Conservation (phyloP, 148 eudicot species). For the Silene conica region DNA sequence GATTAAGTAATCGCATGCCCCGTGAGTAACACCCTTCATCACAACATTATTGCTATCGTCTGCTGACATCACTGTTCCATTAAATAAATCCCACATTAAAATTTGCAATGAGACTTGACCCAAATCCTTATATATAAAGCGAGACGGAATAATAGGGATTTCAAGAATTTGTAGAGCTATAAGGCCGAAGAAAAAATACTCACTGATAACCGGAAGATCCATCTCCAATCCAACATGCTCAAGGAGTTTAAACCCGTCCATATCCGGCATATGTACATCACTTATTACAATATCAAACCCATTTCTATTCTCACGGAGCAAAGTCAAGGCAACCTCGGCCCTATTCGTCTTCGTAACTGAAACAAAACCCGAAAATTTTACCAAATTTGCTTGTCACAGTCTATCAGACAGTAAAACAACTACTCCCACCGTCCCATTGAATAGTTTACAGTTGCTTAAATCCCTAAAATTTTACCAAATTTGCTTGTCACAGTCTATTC, state of each 20-base stretch:
- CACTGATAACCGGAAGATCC: slow-evolving; percentile 92
- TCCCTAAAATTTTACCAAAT: no score
- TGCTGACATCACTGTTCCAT: slow-evolving; percentile 83
- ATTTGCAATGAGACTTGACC: neutral
- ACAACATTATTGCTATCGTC: slow-evolving; percentile 75
- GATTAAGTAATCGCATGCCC: slow-evolving; percentile 82
- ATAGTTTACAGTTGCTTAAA: no score
- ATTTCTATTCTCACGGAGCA: slow-evolving; percentile 56
- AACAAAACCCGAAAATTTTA: slow-evolving; percentile 14
- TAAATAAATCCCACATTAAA: slow-evolving; percentile 13
- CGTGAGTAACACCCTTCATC: slow-evolving; percentile 85
- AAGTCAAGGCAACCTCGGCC: slow-evolving; percentile 59
- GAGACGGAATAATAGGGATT: no score
- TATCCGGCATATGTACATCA: slow-evolving; percentile 96
- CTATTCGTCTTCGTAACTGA: slow-evolving; percentile 81
- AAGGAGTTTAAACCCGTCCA: slow-evolving; percentile 93
- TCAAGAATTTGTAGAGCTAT: neutral
- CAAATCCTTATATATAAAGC: no score
- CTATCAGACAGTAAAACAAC: neutral
- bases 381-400: slow-evolving; percentile 6
- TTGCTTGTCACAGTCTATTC: no score
- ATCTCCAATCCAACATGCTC: slow-evolving; percentile 86
- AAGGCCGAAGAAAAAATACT: slow-evolving; percentile 22
- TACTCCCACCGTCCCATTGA: no score
- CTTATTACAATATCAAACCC: slow-evolving; percentile 82